phyloP scores from a whole-genome alignment of 257 asterid species.

The Nyctanthes arbortristis region DNA sequence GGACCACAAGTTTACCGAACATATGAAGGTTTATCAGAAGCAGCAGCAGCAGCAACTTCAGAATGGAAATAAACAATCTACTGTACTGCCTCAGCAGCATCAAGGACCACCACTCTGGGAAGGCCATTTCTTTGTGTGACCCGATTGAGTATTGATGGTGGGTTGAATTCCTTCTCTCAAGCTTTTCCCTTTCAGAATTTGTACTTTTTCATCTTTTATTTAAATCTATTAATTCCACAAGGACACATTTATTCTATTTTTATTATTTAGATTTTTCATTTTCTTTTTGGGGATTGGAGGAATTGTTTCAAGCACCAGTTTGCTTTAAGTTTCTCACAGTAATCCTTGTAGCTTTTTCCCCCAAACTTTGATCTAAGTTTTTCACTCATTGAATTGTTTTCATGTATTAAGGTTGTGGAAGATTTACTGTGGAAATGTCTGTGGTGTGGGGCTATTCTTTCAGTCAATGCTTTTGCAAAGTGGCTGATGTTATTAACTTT shows the following conservation, averaged over 20 bases:
- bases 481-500: slow-evolving; percentile 72
- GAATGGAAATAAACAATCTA: slow-evolving; percentile 57
- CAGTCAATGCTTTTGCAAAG: slow-evolving; percentile 59
- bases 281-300: not conserved
- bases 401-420: slow-evolving; percentile 42
- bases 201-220: not conserved
- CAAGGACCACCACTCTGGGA: slow-evolving; percentile 81
- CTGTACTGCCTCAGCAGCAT: slow-evolving; percentile 60
- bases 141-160: slow-evolving; percentile 50
- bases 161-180: slow-evolving; percentile 27
- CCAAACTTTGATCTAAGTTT: slow-evolving; percentile 1
- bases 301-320: not conserved
- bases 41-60: slow-evolving; percentile 66
- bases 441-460: slow-evolving; percentile 57
- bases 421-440: slow-evolving; percentile 48
- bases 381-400: slow-evolving; percentile 4
- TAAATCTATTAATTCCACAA: not conserved
- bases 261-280: no score
- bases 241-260: not conserved
- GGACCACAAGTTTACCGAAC: slow-evolving; percentile 52
- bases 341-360: not conserved
- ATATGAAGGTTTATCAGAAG: slow-evolving; percentile 53
- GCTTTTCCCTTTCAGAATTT: not conserved
- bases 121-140: slow-evolving; percentile 76
- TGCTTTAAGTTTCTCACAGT: not conserved